A percentile compares a stretch with the other conserved stretches of the same genome.
Conservation (phyloP, 1,139 yeast genomes). For the Yamadazyma sp. region DNA sequence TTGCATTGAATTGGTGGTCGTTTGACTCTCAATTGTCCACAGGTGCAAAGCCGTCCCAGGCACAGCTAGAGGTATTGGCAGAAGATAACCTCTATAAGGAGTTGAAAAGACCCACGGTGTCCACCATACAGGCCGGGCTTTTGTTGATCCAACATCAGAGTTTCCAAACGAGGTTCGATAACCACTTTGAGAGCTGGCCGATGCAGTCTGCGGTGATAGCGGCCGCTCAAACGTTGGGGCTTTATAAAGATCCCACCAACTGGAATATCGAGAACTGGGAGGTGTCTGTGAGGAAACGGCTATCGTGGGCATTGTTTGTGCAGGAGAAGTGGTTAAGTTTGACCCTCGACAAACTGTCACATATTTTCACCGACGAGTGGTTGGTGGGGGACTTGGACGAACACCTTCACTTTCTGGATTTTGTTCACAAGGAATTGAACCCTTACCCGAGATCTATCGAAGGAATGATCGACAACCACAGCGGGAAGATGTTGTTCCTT, state of each 20-base stretch:
- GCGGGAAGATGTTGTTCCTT: slow-evolving; percentile 13
- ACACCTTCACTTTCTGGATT: slow-evolving; percentile 12
- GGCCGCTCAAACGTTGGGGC: slow-evolving; percentile 14
- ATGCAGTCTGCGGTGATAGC: slow-evolving; percentile 15
- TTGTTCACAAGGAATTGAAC: background rate
- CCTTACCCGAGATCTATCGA: slow-evolving; percentile 3
- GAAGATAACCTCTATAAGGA: slow-evolving; percentile 12
- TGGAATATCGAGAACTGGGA: slow-evolving; percentile 14
- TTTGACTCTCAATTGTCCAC: slow-evolving; percentile 13
- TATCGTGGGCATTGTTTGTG: slow-evolving; percentile 15
- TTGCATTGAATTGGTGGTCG: slow-evolving; percentile 18
- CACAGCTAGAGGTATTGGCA: slow-evolving; percentile 13
- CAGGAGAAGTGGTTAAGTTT: slow-evolving; percentile 19
- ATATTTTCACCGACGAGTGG: slow-evolving; percentile 14
- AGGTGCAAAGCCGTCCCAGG: slow-evolving; percentile 13
- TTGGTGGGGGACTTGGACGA: slow-evolving; percentile 9
- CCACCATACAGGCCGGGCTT: slow-evolving; percentile 17
- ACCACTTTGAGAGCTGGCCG: slow-evolving; percentile 15
- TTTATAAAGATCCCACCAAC: slow-evolving; percentile 12
- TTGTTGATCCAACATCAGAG: slow-evolving; percentile 16
- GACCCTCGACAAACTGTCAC: slow-evolving; percentile 13
- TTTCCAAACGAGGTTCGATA: slow-evolving; percentile 12
- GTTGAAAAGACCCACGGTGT: slow-evolving; percentile 12
- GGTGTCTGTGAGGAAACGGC: slow-evolving; percentile 11
- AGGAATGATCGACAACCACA: slow-evolving; percentile 12